A percentile compares a stretch with the other conserved stretches of the same genome.
Conservation (phyloP, 345 rosid genomes). For the Kernera saxatilis region DNA sequence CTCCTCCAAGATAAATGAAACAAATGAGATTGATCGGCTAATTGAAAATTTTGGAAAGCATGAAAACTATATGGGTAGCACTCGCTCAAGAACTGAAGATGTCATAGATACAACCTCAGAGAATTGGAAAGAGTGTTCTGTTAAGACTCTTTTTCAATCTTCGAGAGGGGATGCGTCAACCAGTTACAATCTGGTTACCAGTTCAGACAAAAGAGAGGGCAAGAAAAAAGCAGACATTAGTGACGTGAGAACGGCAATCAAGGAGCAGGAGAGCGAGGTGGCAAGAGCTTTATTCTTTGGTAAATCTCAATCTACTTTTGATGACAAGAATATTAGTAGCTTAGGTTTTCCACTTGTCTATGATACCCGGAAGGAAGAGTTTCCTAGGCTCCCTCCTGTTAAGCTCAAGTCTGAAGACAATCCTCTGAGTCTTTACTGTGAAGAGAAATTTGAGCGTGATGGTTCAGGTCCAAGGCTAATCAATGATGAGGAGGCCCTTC, state of each 20-base stretch:
- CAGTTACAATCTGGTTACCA: conserved; percentile 36
- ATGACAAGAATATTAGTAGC: conserved; percentile 41
- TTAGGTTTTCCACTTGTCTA: conserved; percentile 49
- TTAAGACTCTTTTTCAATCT: conserved; percentile 65
- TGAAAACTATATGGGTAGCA: conserved; percentile 34
- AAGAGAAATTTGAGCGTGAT: conserved; percentile 80
- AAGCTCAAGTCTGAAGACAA: conserved; percentile 93
- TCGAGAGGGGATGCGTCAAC: conserved; percentile 50
- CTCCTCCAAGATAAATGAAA: conserved; percentile 30
- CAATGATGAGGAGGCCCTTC: conserved; percentile 58
- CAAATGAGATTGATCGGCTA: conserved; percentile 42
- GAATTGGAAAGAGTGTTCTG: conserved; percentile 66
- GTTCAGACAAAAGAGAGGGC: conserved; percentile 58
- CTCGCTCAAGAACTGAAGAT: conserved; percentile 48
- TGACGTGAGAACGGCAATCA: conserved; percentile 58
- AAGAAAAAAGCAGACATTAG: conserved; percentile 48
- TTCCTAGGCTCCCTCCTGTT: conserved; percentile 94
- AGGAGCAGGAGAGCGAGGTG: conserved; percentile 88
- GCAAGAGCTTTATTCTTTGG: conserved; percentile 75
- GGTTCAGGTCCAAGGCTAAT: conserved; percentile 48
- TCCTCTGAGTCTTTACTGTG: conserved; percentile 63
- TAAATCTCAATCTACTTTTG: conserved; percentile 49
- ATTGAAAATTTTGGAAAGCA: conserved; percentile 30
- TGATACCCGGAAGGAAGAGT: conserved; percentile 73
- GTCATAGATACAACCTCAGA: conserved; percentile 44